phyloP scores from a whole-genome alignment of 805 yeast species.

The Ogataea haglerorum region DNA sequence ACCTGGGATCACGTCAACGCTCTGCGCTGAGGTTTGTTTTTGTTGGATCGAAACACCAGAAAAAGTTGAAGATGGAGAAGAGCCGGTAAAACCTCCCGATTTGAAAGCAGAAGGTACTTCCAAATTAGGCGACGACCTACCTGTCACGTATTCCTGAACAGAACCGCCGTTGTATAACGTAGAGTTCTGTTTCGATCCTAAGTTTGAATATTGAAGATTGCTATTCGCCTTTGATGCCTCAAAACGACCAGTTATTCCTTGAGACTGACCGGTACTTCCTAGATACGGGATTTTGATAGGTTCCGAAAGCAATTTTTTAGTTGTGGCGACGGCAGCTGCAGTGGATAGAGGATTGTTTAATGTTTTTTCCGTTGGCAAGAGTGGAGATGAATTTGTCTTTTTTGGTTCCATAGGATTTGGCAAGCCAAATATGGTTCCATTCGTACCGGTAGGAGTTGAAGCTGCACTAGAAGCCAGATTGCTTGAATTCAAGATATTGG shows the following conservation, averaged over 20 bases:
- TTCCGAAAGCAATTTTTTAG: constrained; percentile 15
- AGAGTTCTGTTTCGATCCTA: neutral
- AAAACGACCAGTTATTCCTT: neutral
- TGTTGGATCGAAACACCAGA: constrained; percentile 13
- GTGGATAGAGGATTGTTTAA: constrained; percentile 13
- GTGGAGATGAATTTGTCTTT: constrained; percentile 19
- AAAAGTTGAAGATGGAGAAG: constrained; percentile 9
- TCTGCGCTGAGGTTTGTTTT: constrained; percentile 16
- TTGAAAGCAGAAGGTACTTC: neutral
- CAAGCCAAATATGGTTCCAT: constrained; percentile 21
- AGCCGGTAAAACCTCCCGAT: neutral
- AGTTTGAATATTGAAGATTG: neutral
- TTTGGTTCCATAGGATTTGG: constrained; percentile 20
- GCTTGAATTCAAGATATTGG: constrained; percentile 3
- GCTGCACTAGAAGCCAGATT: constrained; percentile 4
- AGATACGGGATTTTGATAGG: constrained; percentile 8
- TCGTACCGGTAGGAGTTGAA: constrained; percentile 6
- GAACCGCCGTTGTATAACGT: neutral
- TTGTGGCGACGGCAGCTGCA: constrained; percentile 24
- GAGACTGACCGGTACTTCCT: neutral
- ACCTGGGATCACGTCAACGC: constrained; percentile 50
- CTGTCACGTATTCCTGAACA: neutral
- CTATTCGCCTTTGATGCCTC: neutral
- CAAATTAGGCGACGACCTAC: neutral
- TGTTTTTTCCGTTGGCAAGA: constrained; percentile 15